Evolutionary conservation across 768 basidiomycete species (phyloP).

Genomic region (Mycena crocata): DNA sequence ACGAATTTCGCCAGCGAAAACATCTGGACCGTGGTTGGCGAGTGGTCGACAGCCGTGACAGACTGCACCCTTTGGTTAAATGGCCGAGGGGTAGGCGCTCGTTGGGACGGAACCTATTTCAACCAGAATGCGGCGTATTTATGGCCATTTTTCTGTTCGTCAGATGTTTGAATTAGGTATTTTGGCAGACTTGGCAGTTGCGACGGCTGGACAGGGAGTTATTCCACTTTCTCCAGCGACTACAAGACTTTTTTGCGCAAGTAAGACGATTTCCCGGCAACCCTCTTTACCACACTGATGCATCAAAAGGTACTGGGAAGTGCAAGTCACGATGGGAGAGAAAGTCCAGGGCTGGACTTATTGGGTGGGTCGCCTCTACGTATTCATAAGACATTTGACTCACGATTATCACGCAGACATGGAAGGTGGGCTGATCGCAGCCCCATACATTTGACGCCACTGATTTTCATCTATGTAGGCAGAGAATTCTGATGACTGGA

Average conservation of each 20-base stretch:
- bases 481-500: constrained; percentile 32
- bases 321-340: constrained; percentile 82
- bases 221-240: constrained; percentile 64
- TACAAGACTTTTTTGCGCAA: constrained; percentile 74
- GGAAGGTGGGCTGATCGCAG: constrained; percentile 66
- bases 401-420: constrained; percentile 62
- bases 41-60: constrained; percentile 81
- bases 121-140: constrained; percentile 54
- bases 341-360: constrained; percentile 77
- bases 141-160: too few relatives aligned
- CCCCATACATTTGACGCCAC: background rate
- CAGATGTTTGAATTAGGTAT: too few relatives aligned
- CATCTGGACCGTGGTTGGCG: constrained; percentile 82
- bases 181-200: constrained; percentile 78
- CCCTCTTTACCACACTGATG: too few relatives aligned
- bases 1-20: constrained; percentile 60
- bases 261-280: constrained; percentile 54
- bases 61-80: constrained; percentile 87
- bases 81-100: constrained; percentile 75
- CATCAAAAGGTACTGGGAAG: constrained; percentile 76
- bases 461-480: constrained; percentile 4
- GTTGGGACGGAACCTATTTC: constrained; percentile 73
- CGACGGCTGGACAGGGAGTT: constrained; percentile 69
- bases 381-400: background rate
- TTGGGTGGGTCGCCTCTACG: constrained; percentile 51